Evolutionary conservation across 306 rosid species (phyloP).

Genomic region (Vicia sativa): DNA sequence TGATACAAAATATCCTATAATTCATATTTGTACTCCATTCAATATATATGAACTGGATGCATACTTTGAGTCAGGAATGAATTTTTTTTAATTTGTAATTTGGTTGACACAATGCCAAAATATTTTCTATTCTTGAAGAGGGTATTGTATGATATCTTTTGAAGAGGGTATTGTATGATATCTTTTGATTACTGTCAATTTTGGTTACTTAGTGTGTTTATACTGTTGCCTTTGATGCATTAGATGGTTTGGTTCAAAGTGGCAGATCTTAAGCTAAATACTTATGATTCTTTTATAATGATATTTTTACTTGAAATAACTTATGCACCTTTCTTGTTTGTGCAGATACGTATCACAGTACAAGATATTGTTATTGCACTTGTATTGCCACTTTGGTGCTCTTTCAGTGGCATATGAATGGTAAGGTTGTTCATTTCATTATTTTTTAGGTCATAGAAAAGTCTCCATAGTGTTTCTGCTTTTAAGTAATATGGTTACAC

Average conservation of each 20-base stretch:
- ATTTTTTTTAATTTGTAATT: conserved; percentile 28
- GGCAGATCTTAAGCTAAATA: conserved; percentile 8
- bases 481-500: conserved; percentile 12
- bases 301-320: conserved; percentile 28
- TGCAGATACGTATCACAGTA: conserved; percentile 72
- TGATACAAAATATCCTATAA: no score
- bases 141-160: not conserved
- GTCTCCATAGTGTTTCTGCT: conserved; percentile 15
- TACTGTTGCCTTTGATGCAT: conserved; percentile 14
- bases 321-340: conserved; percentile 32
- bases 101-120: not conserved
- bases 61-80: conserved; percentile 1
- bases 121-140: conserved; percentile 5
- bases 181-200: conserved; percentile 17
- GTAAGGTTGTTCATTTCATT: conserved; percentile 49
- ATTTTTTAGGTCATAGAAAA: not conserved
- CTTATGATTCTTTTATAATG: conserved; percentile 6
- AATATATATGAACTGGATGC: not conserved
- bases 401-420: conserved; percentile 78
- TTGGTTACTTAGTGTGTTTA: not conserved
- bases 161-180: not conserved
- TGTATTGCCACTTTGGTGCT: conserved; percentile 81
- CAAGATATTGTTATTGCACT: conserved; percentile 82
- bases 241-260: conserved; percentile 25
- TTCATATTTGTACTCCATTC: not conserved